phyloP scores from a whole-genome alignment of 2,329 filamentous ascomycete genomes.

The Alternaria angustiovoidea region DNA sequence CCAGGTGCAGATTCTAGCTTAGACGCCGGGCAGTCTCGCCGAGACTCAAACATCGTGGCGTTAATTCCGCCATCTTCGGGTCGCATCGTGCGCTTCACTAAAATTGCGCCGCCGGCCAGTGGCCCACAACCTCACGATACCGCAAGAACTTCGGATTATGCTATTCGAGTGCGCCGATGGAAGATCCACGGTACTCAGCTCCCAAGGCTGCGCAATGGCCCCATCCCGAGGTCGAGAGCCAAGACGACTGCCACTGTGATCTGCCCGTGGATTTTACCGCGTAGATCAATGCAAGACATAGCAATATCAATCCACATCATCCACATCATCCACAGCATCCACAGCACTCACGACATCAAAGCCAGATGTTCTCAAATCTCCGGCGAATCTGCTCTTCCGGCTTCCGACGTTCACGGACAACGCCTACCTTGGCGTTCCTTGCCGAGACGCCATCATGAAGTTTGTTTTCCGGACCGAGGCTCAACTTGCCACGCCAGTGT shows the following conservation, averaged over 20 bases:
- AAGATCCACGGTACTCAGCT: neutral
- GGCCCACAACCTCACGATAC: conserved; percentile 14
- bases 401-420: neutral
- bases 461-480: conserved; percentile 15
- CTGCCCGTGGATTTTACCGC: neutral
- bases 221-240: neutral
- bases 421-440: neutral
- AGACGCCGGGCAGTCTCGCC: neutral
- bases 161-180: neutral
- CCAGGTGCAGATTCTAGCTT: neutral
- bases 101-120: conserved; percentile 11
- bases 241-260: neutral
- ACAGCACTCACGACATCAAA: neutral
- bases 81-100: conserved; percentile 4
- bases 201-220: neutral
- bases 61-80: neutral
- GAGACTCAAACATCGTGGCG: neutral
- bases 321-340: neutral
- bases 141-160: conserved; percentile 12
- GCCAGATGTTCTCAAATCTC: neutral
- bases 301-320: neutral
- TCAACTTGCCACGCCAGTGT: neutral
- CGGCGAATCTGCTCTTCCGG: conserved; percentile 5
- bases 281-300: conserved; percentile 7
- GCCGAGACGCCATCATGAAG: conserved; percentile 2